Percentiles rank a stretch among this genome's conserved stretches.
These are phyloP conservation scores for Epithele typhae DNA, from an alignment of 768 basidiomycete species.

Conservation along the genomic window DNA sequence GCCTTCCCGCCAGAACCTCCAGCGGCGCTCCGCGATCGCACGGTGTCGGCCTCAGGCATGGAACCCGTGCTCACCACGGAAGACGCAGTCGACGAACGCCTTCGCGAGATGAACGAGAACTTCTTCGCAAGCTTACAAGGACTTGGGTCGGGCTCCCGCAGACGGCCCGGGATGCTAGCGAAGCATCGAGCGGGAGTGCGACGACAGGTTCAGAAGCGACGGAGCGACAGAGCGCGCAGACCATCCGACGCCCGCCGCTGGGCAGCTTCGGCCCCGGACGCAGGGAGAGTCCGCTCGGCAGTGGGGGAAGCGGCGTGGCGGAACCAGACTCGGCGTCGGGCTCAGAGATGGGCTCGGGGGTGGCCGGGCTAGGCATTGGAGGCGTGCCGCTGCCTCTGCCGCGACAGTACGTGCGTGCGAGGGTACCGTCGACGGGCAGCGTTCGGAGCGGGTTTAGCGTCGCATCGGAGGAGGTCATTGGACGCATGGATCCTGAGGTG, in stretches of 20 bases:
- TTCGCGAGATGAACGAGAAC: constrained; percentile 62
- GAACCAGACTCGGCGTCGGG: neutral
- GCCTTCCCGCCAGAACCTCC: neutral
- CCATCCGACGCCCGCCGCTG: neutral
- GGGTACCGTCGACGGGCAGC: constrained; percentile 30
- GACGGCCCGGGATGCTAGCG: constrained; percentile 22
- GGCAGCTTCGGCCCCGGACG: neutral
- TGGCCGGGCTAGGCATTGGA: neutral
- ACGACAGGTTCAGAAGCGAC: neutral
- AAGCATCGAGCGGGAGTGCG: constrained; percentile 10
- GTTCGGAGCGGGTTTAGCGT: constrained; percentile 38
- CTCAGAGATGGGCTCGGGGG: constrained; percentile 1
- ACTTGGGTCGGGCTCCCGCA: constrained; percentile 30
- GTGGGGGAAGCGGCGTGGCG: too few relatives aligned
- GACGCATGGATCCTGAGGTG: constrained; percentile 43
- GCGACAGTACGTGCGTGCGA: constrained; percentile 20
- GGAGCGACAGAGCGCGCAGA: neutral
- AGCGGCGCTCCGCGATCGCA: constrained; percentile 15
- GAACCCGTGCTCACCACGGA: constrained; percentile 63
- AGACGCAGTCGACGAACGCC: constrained; percentile 59
- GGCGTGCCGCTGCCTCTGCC: constrained; percentile 8
- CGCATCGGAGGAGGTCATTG: constrained; percentile 48
- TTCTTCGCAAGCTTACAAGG: constrained; percentile 65
- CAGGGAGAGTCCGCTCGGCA: constrained; percentile 6
- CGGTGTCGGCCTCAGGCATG: constrained; percentile 28